Evolutionary conservation across 345 rosid species (phyloP).

Genomic region (Heritiera fomes): DNA sequence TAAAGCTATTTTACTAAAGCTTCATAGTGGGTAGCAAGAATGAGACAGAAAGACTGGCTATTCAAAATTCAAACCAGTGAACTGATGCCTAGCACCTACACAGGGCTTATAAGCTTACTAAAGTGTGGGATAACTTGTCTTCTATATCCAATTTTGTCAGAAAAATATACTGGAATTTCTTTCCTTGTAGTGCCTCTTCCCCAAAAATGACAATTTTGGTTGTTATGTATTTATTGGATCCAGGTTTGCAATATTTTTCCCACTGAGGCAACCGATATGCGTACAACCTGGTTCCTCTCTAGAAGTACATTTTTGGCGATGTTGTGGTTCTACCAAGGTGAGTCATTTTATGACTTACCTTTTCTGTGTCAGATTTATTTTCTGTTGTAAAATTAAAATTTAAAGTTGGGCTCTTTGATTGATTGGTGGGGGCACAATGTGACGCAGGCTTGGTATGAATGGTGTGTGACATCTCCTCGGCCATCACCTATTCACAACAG

Average conservation of each 20-base stretch:
- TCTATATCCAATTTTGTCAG: neutral
- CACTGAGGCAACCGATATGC: constrained; percentile 74
- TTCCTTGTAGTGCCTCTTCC: neutral
- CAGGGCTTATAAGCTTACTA: neutral
- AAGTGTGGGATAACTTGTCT: neutral
- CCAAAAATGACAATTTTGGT: neutral
- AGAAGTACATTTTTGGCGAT: constrained; percentile 94
- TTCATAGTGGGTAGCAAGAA: neutral
- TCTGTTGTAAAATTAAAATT: neutral
- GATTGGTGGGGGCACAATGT: neutral
- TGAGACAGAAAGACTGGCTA: neutral
- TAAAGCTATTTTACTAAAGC: neutral
- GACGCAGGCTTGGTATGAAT: constrained; percentile 94
- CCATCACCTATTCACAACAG: constrained; percentile 78
- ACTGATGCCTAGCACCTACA: neutral
- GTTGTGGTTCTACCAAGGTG: constrained; percentile 82
- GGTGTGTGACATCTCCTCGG: constrained; percentile 75
- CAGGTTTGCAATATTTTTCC: constrained; percentile 98
- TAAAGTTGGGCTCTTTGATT: neutral
- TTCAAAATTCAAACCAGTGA: neutral
- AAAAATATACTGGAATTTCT: neutral
- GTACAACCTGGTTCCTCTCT: constrained; percentile 57
- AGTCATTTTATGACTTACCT: neutral
- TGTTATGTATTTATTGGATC: constrained; percentile 5
- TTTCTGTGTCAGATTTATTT: neutral